Evolutionary conservation across 768 basidiomycete genomes (phyloP).

Genomic region (Hebeloma cylindrosporum): DNA sequence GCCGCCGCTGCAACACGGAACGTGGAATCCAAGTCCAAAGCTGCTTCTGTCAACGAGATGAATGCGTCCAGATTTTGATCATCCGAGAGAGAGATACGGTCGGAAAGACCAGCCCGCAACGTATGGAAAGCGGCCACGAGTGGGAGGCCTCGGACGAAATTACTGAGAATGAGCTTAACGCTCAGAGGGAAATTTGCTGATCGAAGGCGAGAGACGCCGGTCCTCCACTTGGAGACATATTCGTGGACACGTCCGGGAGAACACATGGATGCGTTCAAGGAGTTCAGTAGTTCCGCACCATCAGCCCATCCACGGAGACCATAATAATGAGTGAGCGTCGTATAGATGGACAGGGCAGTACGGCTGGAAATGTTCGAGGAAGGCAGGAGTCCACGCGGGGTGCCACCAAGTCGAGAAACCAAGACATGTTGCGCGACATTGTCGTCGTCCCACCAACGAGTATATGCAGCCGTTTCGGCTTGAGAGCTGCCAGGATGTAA

Average conservation of each 20-base stretch:
- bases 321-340: no score
- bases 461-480: not conserved
- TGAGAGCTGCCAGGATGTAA: not conserved
- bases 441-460: constrained; percentile 6
- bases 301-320: no score
- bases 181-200: constrained; percentile 2
- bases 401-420: not conserved
- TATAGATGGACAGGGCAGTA: no score
- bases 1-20: no score
- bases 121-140: not conserved
- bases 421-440: constrained; percentile 3
- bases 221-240: not conserved
- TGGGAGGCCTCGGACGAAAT: constrained; percentile 1
- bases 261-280: no score
- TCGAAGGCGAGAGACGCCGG: not conserved
- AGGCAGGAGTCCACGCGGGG: not conserved
- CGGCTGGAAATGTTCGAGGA: no score
- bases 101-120: not conserved
- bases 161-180: constrained; percentile 5
- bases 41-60: no score
- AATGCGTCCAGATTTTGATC: not conserved
- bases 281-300: no score
- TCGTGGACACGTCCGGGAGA: no score
- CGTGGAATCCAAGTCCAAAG: no score
- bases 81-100: not conserved